Conservation (phyloP, 805 yeast genomes). For the Citeromyces nyonsensis region DNA sequence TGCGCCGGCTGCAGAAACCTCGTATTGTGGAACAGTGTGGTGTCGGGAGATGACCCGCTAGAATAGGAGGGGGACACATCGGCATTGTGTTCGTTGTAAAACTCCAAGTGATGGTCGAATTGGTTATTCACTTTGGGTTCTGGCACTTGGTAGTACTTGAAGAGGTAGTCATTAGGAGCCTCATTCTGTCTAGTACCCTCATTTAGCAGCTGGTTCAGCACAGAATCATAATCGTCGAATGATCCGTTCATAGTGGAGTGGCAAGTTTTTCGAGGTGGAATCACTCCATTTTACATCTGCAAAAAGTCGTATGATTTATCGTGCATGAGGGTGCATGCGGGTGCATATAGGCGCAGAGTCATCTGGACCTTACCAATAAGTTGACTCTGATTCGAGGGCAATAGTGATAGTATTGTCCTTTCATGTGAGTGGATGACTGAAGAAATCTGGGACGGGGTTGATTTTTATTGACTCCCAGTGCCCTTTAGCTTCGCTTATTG, state of each 20-base stretch:
- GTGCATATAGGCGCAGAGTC: neutral
- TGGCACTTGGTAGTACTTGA: neutral
- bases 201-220: conserved; percentile 4
- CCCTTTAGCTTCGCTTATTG: too few species aligned
- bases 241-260: neutral
- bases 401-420: too few species aligned
- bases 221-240: conserved; percentile 14
- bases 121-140: neutral
- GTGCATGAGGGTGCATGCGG: neutral
- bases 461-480: too few species aligned
- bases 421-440: too few species aligned
- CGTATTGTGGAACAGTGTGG: conserved; percentile 10
- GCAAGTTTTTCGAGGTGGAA: neutral
- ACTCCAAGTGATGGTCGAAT: neutral
- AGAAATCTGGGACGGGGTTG: too few species aligned
- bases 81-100: neutral
- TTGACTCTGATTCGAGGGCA: too few species aligned
- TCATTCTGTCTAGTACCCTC: neutral
- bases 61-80: conserved; percentile 15
- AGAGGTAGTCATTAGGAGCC: neutral
- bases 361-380: too few species aligned
- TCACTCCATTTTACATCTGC: neutral
- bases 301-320: conserved; percentile 1
- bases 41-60: conserved; percentile 20
- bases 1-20: neutral